These are phyloP conservation scores for Trifolium dubium DNA, from an alignment of 306 rosid species.

Conservation along the genomic window DNA sequence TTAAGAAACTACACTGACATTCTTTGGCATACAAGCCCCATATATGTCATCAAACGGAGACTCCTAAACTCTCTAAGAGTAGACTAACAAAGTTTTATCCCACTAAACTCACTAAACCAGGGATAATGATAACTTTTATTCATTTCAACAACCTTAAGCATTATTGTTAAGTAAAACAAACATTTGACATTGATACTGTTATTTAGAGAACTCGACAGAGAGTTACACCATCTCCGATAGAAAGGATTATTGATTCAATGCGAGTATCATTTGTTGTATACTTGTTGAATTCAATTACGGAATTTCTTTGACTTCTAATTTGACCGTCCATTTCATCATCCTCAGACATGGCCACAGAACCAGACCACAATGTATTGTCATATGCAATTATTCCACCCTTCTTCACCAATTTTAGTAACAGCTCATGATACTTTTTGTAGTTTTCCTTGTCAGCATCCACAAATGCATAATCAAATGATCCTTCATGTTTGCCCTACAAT, in stretches of 20 bases:
- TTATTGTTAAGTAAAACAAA: background rate
- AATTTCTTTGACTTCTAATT: background rate
- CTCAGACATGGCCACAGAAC: slow-evolving; percentile 50
- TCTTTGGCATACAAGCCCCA: too few species aligned
- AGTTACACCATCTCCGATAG: slow-evolving; percentile 61
- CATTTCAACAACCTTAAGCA: background rate
- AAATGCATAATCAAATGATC: slow-evolving; percentile 58
- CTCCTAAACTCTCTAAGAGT: too few species aligned
- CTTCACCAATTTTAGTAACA: slow-evolving; percentile 54
- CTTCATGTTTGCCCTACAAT: slow-evolving; percentile 51
- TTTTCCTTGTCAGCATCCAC: slow-evolving; percentile 60
- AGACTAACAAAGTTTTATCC: too few species aligned
- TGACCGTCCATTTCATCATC: background rate
- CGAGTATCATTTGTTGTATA: slow-evolving; percentile 51
- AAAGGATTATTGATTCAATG: slow-evolving; percentile 47
- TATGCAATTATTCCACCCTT: slow-evolving; percentile 65
- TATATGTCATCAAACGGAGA: too few species aligned
- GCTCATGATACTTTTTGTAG: slow-evolving; percentile 55
- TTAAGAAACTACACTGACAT: too few species aligned
- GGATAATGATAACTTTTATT: too few species aligned
- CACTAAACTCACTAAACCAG: too few species aligned
- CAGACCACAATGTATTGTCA: slow-evolving; percentile 69
- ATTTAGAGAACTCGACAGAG: slow-evolving; percentile 48
- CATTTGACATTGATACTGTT: background rate
- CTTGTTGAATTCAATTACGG: slow-evolving; percentile 40